Evolutionary conservation across 1,139 yeast species (phyloP), one percentile per base, ranked within the genome.

Genomic region (Geotrichum klebahnii): DNA sequence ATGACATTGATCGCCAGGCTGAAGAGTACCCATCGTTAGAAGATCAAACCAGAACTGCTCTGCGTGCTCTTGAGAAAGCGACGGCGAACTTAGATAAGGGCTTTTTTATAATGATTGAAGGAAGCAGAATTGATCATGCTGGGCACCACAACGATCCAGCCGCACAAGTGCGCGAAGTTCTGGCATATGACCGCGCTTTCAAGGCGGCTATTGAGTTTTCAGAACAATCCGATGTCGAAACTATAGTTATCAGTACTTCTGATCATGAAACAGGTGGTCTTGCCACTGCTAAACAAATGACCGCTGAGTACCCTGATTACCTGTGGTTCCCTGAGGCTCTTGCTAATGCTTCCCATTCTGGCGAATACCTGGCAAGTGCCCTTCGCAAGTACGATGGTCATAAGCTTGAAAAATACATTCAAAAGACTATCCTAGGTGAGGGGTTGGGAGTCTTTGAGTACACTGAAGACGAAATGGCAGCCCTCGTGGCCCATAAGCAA

Each of bases 231-330:
- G 84, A 82, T 44, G 79, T 76, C 16, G 95, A 86, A 55, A 87
- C 95, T 0, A 74, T 84, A 44, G 76, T 86, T 34, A 70, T 88
- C 41, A 79, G 89, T 23, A 86, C 95, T 2, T 82, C 92, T 23
- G 96, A 88, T 65, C 96, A 88, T 67, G 96, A 88, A 65, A 88
- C 96, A 37, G 96, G 96, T 55, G 96, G 96, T 1, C 72, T 88
- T 58, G 80, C 80, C 24, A 76, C 84, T 44, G 87, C 94, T 78
- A 39, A 87, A 69, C 96, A 88, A 70, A 69, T 84, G 22, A 65
- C 80, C 6, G 68, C 74, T 9, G 57, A 50, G 12, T 81, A 80
- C 57, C 87, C 86, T 2, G 84, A 81, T 36, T 81, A 86, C 60
- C 61, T 79, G 49, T 87, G 96, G 96, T 77, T 76, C 59, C 96